A percentile compares a stretch with the other conserved stretches of the same genome.
Conservation (phyloP, 352 stramenopile genomes). For the Globisporangium apiculatum region DNA sequence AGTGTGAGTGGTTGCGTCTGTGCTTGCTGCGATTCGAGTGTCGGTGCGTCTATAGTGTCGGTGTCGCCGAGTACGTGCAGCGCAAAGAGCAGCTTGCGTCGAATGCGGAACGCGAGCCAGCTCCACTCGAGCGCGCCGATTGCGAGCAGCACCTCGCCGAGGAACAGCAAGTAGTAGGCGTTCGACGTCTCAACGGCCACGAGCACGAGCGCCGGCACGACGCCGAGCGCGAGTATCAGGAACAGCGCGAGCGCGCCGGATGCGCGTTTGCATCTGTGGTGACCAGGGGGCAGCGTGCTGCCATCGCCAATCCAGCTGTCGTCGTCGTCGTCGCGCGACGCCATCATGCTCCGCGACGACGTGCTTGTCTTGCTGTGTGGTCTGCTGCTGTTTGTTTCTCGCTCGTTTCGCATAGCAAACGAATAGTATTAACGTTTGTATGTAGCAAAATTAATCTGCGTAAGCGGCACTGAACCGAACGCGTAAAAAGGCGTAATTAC, state of each 20-base stretch:
- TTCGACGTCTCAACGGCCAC: slow-evolving; percentile 27
- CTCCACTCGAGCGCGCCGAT: slow-evolving; percentile 39
- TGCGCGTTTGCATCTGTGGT: slow-evolving; percentile 13
- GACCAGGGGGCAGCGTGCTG: slow-evolving; percentile 18
- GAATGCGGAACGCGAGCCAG: slow-evolving; percentile 42
- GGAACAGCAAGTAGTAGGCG: slow-evolving; percentile 33
- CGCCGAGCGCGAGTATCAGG: slow-evolving; percentile 20
- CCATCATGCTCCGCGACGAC: too few species aligned
- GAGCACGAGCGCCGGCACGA: slow-evolving; percentile 25
- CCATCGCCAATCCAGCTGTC: not conserved
- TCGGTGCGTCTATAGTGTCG: not conserved
- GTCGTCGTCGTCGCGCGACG: not conserved
- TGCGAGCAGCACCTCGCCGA: slow-evolving; percentile 29
- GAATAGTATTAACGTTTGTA: too few species aligned
- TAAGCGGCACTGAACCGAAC: too few species aligned
- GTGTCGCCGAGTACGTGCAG: slow-evolving; percentile 8
- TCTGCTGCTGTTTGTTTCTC: not conserved
- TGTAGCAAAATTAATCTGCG: too few species aligned
- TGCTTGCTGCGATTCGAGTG: not conserved
- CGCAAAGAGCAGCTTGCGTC: slow-evolving; percentile 30
- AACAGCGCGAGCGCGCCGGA: slow-evolving; percentile 17
- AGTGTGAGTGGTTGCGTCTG: not conserved
- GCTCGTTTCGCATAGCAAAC: too few species aligned
- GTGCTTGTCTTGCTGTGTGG: not conserved
- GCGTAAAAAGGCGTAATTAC: too few species aligned